These are phyloP conservation scores for Stephania japonica DNA, from an alignment of 164 flowering plant species.

Conservation along the genomic window DNA sequence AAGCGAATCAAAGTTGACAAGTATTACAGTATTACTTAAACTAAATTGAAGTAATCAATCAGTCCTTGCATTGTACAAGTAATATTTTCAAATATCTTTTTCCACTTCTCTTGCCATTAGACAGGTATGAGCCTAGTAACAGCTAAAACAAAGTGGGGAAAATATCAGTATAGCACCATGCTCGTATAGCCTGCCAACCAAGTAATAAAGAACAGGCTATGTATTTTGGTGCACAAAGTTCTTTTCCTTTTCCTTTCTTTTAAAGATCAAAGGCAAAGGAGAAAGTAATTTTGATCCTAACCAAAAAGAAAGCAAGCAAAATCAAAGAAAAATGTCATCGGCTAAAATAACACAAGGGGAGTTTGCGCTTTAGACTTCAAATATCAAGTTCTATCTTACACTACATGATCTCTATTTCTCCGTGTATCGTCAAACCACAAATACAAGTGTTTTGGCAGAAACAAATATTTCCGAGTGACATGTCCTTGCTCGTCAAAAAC, in stretches of 20 bases:
- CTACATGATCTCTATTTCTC: not conserved
- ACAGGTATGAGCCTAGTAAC: not conserved
- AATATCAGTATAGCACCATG: not conserved
- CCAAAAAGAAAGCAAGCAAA: too few relatives aligned
- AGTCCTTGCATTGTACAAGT: not conserved
- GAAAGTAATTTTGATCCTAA: too few relatives aligned
- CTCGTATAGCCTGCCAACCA: not conserved
- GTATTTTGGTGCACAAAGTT: not conserved
- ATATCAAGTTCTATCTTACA: not conserved
- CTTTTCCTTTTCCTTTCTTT: not conserved
- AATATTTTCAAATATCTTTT: not conserved
- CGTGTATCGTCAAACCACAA: not conserved
- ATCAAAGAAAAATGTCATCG: too few relatives aligned
- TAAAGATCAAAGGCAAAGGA: too few relatives aligned
- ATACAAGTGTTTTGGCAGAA: conserved; percentile 1
- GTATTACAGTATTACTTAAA: not conserved
- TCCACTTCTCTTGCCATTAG: not conserved
- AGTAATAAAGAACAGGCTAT: not conserved
- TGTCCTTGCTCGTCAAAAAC: not conserved
- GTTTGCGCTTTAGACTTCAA: too few relatives aligned
- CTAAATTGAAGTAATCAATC: not conserved
- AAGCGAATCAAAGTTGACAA: not conserved
- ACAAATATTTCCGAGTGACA: not conserved
- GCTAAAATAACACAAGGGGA: too few relatives aligned
- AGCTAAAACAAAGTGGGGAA: not conserved